Evolutionary conservation across 1,284 basidiomycete genomes (phyloP).

Genomic region (Termitomyces sp.): DNA sequence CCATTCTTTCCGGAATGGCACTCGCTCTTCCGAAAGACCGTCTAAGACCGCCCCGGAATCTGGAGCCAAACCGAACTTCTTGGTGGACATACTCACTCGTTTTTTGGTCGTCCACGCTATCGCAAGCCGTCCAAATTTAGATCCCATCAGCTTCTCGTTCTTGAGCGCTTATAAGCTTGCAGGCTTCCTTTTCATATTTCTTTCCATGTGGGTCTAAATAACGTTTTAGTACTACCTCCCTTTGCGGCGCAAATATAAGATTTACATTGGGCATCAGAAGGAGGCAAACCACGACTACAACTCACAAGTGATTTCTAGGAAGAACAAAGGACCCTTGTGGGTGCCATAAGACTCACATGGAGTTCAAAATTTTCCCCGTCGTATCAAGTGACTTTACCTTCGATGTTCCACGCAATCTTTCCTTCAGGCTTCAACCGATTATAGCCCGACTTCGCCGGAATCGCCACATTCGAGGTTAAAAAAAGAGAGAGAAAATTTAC

Average conservation of each 20-base stretch:
- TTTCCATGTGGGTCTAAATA: background rate
- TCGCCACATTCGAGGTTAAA: background rate
- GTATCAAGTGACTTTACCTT: slow-evolving; percentile 2
- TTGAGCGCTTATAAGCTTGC: background rate
- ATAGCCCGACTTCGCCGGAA: slow-evolving; percentile 3
- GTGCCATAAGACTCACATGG: background rate
- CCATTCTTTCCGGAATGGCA: no score
- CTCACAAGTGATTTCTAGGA: background rate
- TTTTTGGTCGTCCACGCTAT: background rate
- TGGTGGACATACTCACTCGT: background rate
- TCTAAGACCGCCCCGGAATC: background rate
- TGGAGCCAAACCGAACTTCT: background rate
- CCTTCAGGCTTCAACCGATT: background rate
- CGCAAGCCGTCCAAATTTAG: background rate
- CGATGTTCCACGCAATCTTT: background rate
- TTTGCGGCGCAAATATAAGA: slow-evolving; percentile 4
- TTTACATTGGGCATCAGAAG: background rate
- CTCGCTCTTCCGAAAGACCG: background rate
- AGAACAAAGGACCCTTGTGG: background rate
- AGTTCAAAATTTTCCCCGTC: background rate
- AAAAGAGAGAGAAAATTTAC: background rate
- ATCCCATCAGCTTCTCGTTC: slow-evolving; percentile 8
- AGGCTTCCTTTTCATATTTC: background rate
- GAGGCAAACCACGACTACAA: background rate
- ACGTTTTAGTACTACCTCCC: background rate